These are phyloP conservation scores for Leccinellum rugosiceps DNA, from an alignment of 768 basidiomycete genomes.

Conservation along the genomic window DNA sequence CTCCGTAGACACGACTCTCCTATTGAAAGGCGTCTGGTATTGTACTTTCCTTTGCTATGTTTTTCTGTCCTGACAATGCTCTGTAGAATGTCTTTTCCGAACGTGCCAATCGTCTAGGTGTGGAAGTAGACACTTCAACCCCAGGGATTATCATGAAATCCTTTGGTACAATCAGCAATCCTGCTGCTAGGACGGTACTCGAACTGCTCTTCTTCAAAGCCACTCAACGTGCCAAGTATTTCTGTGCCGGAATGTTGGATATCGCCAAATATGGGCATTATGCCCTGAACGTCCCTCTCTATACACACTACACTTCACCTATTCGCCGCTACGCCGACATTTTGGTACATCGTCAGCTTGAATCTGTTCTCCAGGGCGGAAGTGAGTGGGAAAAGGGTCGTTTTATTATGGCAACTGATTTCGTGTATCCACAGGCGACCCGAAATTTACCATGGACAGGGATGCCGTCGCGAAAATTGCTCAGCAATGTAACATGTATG, in stretches of 20 bases:
- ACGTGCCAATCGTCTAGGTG: slow-evolving; percentile 81
- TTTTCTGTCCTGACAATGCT: slow-evolving; percentile 8
- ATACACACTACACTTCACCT: slow-evolving; percentile 91
- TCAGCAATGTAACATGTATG: slow-evolving; percentile 96
- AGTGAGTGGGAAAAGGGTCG: slow-evolving; percentile 37
- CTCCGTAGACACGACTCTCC: slow-evolving; percentile 93
- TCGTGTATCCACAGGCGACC: slow-evolving; percentile 48
- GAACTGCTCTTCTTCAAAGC: slow-evolving; percentile 85
- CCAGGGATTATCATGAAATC: slow-evolving; percentile 82
- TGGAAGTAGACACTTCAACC: slow-evolving; percentile 75
- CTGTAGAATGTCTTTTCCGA: slow-evolving; percentile 69
- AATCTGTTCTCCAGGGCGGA: slow-evolving; percentile 76
- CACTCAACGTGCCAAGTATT: slow-evolving; percentile 95
- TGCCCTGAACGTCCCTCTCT: slow-evolving; percentile 84
- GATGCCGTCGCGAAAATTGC: slow-evolving; percentile 97
- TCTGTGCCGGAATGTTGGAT: slow-evolving; percentile 98
- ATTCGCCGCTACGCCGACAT: slow-evolving; percentile 93
- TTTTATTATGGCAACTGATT: slow-evolving; percentile 2
- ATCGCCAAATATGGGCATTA: slow-evolving; percentile 98
- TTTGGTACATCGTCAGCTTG: slow-evolving; percentile 93
- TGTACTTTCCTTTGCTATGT: not conserved
- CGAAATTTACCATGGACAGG: slow-evolving; percentile 95
- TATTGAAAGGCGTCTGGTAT: slow-evolving; percentile 83
- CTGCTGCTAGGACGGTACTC: slow-evolving; percentile 72
- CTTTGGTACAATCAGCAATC: slow-evolving; percentile 69